These are phyloP conservation scores for Ascochyta clinopodiicola DNA, from an alignment of 2,329 filamentous ascomycete genomes.

Conservation along the genomic window DNA sequence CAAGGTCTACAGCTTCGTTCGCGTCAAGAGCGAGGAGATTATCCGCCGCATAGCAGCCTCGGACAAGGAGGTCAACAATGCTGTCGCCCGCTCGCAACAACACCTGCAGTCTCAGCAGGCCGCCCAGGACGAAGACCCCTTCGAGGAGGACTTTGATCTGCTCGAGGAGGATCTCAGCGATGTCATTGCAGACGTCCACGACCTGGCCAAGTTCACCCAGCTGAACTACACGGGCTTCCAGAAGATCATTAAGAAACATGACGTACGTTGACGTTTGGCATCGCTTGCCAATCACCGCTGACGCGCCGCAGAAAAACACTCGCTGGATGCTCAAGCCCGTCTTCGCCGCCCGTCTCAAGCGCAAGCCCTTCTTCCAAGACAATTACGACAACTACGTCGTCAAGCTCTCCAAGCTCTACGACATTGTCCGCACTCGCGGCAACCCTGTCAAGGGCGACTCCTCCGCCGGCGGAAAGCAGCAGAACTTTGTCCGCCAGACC, in stretches of 20 bases:
- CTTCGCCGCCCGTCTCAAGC: conserved; percentile 93
- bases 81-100: conserved; percentile 66
- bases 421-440: conserved; percentile 89
- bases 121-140: conserved; percentile 56
- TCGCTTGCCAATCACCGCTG: conserved; percentile 18
- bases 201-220: conserved; percentile 97
- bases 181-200: conserved; percentile 97
- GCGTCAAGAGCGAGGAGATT: conserved; percentile 96
- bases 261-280: conserved; percentile 64
- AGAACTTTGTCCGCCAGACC: conserved; percentile 94
- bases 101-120: conserved; percentile 26
- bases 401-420: conserved; percentile 92
- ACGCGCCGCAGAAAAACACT: conserved; percentile 77
- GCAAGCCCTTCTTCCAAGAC: conserved; percentile 98
- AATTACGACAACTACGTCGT: conserved; percentile 97
- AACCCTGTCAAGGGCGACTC: conserved; percentile 93
- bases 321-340: conserved; percentile 91
- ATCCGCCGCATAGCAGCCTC: conserved; percentile 85
- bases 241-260: conserved; percentile 99
- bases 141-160: conserved; percentile 91
- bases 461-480: conserved; percentile 86
- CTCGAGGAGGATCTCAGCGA: conserved; percentile 95
- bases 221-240: conserved; percentile 99
- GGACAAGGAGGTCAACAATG: conserved; percentile 88
- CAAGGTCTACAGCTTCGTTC: conserved; percentile 97